These are phyloP conservation scores for Perilla frutescens DNA, from an alignment of 257 asterid genomes.

Conservation along the genomic window DNA sequence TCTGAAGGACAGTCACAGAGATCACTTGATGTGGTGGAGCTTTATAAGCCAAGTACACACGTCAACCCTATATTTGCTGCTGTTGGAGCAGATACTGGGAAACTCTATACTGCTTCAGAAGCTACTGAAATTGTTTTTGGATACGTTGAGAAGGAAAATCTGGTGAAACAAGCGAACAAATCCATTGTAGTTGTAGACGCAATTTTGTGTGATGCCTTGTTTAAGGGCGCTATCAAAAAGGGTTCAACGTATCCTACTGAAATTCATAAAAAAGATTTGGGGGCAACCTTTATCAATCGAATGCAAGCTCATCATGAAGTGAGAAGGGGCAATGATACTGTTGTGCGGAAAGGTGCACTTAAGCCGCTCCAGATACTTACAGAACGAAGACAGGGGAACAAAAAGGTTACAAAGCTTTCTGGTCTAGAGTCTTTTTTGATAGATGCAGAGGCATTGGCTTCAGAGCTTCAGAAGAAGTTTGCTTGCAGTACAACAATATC, in stretches of 20 bases:
- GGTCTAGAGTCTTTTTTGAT: slow-evolving; percentile 89
- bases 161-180: slow-evolving; percentile 70
- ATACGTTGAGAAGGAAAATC: slow-evolving; percentile 84
- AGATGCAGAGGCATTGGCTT: slow-evolving; percentile 81
- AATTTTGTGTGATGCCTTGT: slow-evolving; percentile 85
- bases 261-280: slow-evolving; percentile 88
- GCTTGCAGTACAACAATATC: slow-evolving; percentile 92
- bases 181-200: slow-evolving; percentile 77
- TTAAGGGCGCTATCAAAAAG: slow-evolving; percentile 90
- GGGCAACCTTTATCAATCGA: slow-evolving; percentile 68
- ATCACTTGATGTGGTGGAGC: slow-evolving; percentile 69
- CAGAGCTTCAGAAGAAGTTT: slow-evolving; percentile 98
- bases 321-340: slow-evolving; percentile 69
- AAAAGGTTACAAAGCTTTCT: slow-evolving; percentile 89
- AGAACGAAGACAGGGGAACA: slow-evolving; percentile 95
- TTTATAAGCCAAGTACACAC: slow-evolving; percentile 86
- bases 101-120: slow-evolving; percentile 73
- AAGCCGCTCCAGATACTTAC: slow-evolving; percentile 90
- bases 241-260: slow-evolving; percentile 87
- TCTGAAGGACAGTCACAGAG: slow-evolving; percentile 55
- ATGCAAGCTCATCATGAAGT: slow-evolving; percentile 90
- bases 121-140: slow-evolving; percentile 78
- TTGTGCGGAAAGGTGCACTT: slow-evolving; percentile 78
- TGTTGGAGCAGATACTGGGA: slow-evolving; percentile 70
- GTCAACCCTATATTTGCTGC: slow-evolving; percentile 79